Conservation (phyloP, 768 basidiomycete species). For the Tephrocybe sp. region DNA sequence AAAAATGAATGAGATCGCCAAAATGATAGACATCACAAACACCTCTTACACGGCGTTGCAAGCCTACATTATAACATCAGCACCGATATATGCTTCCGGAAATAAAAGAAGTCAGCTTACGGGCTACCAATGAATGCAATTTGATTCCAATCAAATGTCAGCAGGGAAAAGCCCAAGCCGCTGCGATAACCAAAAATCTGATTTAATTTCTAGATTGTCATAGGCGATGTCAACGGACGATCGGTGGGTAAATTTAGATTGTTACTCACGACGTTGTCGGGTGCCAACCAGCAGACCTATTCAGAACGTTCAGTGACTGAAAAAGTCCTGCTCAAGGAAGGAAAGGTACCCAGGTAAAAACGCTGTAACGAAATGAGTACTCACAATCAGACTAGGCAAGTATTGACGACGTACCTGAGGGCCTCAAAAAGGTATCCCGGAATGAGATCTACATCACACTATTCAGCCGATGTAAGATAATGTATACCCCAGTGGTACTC, state of each 20-base stretch:
- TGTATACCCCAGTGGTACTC: constrained; percentile 15
- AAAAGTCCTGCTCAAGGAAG: neutral
- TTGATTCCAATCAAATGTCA: constrained; percentile 64
- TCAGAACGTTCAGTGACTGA: constrained; percentile 20
- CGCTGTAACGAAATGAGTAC: constrained; percentile 23
- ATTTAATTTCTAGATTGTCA: constrained; percentile 45
- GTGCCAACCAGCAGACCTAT: constrained; percentile 67
- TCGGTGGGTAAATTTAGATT: neutral
- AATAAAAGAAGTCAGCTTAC: constrained; percentile 29
- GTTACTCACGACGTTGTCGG: constrained; percentile 51
- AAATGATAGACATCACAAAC: neutral
- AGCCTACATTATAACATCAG: constrained; percentile 28
- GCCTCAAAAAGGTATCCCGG: constrained; percentile 67
- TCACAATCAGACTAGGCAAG: neutral
- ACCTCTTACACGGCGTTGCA: constrained; percentile 44
- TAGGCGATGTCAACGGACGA: neutral
- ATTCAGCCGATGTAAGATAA: neutral
- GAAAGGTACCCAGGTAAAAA: constrained; percentile 47
- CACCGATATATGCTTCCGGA: constrained; percentile 10
- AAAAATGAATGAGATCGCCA: constrained; percentile 14
- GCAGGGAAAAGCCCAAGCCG: constrained; percentile 50
- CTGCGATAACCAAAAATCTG: constrained; percentile 57
- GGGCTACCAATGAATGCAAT: constrained; percentile 67
- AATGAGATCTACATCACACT: constrained; percentile 42
- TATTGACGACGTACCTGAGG: constrained; percentile 38